Evolutionary conservation across 257 asterid species (phyloP), one percentile per base, ranked within the genome.

Genomic region (Nicotiana benthamiana): DNA sequence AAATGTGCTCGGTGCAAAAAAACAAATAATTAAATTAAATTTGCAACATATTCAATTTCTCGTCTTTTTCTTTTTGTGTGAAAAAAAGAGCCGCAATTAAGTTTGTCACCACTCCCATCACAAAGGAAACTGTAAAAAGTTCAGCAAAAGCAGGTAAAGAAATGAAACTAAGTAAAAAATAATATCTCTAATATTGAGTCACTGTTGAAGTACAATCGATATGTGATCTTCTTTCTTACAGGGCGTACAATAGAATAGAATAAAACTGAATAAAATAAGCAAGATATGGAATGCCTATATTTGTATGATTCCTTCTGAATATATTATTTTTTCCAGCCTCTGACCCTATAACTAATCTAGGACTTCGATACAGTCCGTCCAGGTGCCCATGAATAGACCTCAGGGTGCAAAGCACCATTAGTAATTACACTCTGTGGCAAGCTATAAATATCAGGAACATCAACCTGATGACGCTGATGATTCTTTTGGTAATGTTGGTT

Each of bases 391-490:
- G 89, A 82, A 75, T 86, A 89, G 1, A 88, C 89, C 77, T 89
- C 91, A 9, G 87, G 80, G 18, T 87, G 85, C 80, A 89, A 84
- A 32, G 79, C 82, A 0, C 95, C 95, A 79, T 86, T 90, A 0
- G 92, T 83, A n/a, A 94, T 65, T 89, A 91, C 85, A 84, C 88
- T 92, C 77, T 89, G 97, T 18, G 94, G 90, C 60, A 91, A 79
- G 75, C 95, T 92, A 75, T 87, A 91, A 30, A 90, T 91, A 24
- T 91, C 96, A 0, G 89, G 83, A 22, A 87, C 89, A 36, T 87
- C 92, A 22, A 81, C 61, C 46, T 85, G 94, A 86, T 87, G 95
- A 34, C 89, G 86, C 80, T 85, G 93, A 85, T 90, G 82, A 32
- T 54, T 83, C 78, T 85, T 86, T 70, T 85, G 90, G 81, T 85